phyloP scores from a whole-genome alignment of 2,329 filamentous ascomycete genomes.

The Exophiala lecanii-corni region DNA sequence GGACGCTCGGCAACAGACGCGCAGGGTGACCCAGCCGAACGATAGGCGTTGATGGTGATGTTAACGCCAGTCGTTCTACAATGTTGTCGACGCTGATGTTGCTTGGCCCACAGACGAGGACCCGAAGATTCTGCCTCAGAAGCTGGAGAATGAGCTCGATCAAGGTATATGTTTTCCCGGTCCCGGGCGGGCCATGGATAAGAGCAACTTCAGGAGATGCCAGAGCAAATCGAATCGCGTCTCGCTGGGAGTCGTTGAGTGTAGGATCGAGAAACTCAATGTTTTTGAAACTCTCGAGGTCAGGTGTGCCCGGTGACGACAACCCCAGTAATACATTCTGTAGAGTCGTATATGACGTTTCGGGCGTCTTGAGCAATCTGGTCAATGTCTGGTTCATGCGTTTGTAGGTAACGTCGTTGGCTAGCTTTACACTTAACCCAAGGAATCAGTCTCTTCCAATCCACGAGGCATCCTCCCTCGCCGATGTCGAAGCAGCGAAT shows the following conservation, averaged over 20 bases:
- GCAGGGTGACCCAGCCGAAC: slow-evolving; percentile 90
- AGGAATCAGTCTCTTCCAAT: no score
- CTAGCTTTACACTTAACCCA: slow-evolving; percentile 55
- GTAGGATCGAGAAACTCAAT: slow-evolving; percentile 53
- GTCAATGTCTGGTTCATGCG: slow-evolving; percentile 64
- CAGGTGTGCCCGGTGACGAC: slow-evolving; percentile 48
- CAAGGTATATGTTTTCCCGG: slow-evolving; percentile 93
- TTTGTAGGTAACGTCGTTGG: slow-evolving; percentile 63
- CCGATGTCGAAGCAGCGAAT: no score
- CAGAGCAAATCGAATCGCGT: slow-evolving; percentile 73
- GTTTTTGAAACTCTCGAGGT: slow-evolving; percentile 42
- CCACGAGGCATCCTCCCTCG: no score
- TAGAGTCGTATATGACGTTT: slow-evolving; percentile 51
- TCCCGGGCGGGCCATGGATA: slow-evolving; percentile 93
- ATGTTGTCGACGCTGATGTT: slow-evolving; percentile 99
- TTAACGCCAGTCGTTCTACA: slow-evolving; percentile 71
- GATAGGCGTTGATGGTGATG: slow-evolving; percentile 68
- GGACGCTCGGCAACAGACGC: slow-evolving; percentile 77
- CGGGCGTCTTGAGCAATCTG: slow-evolving; percentile 53
- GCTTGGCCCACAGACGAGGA: slow-evolving; percentile 92
- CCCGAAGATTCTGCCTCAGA: slow-evolving; percentile 64
- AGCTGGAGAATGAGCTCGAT: slow-evolving; percentile 95
- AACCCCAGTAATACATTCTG: slow-evolving; percentile 59
- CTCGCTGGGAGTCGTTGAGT: slow-evolving; percentile 59
- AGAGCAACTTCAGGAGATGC: slow-evolving; percentile 75